Conservation (phyloP, 768 basidiomycete species). For the Kwoniella sp. region DNA sequence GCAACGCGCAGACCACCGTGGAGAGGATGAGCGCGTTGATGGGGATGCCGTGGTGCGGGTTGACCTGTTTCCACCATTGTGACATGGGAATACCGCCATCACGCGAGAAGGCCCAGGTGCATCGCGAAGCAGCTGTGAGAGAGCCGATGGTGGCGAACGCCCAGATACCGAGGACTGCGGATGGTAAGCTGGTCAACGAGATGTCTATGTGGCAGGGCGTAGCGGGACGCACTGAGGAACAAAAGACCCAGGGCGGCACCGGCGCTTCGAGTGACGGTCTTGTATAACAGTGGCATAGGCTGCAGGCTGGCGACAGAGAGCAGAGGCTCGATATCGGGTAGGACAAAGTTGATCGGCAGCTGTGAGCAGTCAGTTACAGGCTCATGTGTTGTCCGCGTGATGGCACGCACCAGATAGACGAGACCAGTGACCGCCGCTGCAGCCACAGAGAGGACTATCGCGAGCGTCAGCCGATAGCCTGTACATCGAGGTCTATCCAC, state of each 20-base stretch:
- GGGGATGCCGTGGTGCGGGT: constrained; percentile 55
- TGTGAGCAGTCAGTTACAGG: constrained; percentile 43
- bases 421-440: constrained; percentile 41
- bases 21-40: constrained; percentile 62
- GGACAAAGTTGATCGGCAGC: constrained; percentile 63
- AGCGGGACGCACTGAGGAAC: constrained; percentile 48
- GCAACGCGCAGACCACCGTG: constrained; percentile 58
- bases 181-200: too few relatives aligned
- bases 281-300: constrained; percentile 63
- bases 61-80: constrained; percentile 55
- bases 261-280: constrained; percentile 60
- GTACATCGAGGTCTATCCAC: constrained; percentile 38
- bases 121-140: constrained; percentile 63
- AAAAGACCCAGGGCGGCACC: constrained; percentile 63
- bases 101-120: constrained; percentile 68
- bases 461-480: neutral
- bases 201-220: too few relatives aligned
- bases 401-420: constrained; percentile 34
- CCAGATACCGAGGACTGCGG: constrained; percentile 38
- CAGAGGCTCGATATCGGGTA: constrained; percentile 59
- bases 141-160: constrained; percentile 64
- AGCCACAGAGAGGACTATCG: constrained; percentile 34
- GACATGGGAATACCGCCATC: constrained; percentile 64
- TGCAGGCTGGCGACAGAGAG: constrained; percentile 62
- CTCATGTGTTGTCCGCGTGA: too few relatives aligned